Evolutionary conservation across 2,329 filamentous ascomycete species (phyloP), one percentile per base, ranked within the genome.

Genomic region (Seiridium unicorne): DNA sequence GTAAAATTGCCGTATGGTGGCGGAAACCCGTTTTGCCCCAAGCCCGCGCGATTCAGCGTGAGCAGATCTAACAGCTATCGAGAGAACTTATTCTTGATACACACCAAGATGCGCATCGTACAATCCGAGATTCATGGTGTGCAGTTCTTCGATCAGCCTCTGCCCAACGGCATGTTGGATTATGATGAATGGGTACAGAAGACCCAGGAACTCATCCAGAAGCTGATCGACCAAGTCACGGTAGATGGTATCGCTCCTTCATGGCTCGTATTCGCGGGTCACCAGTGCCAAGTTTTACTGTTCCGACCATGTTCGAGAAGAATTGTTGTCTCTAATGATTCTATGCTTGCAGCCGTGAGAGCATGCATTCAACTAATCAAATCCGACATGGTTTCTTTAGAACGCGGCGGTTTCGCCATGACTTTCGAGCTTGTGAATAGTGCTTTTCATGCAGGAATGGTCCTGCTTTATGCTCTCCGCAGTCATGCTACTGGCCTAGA

Each of bases 91-190:
- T 57, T 57, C 18, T 57, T 57, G 38, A 46, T 26, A 9, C 40
- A 48, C 10, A 38, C 44, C 5, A 38, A 47, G 47, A 8, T 34
- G 26, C 26, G 40, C 42, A 38, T 26, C 18, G 10, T 57, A 18
- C 55, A 57, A 32, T 57, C 55, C 2, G 38, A 57, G n/a, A 57
- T 57, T 9, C 44, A 57, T 36, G 36, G 38, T 34, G 42, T 57
- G 6, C 55, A 57, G 34, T 46, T 57, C 32, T 57, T 57, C 18
- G 44, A 57, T 35, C 55, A 57, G 32, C 13, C 38, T 26, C n/a
- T 57, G 4, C 18, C 55, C 6, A 26, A 35, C 9, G n/a, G 47
- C 6, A 11, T 35, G 31, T 4, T 26, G 11, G 18, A 46, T 32
- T 47, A 57, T 35, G 35, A 47, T 32, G 44, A 32, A 13, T 57